These are phyloP conservation scores for Paragyromitra xinjiangensis DNA, from an alignment of 495 filamentous ascomycete genomes.

Conservation along the genomic window DNA sequence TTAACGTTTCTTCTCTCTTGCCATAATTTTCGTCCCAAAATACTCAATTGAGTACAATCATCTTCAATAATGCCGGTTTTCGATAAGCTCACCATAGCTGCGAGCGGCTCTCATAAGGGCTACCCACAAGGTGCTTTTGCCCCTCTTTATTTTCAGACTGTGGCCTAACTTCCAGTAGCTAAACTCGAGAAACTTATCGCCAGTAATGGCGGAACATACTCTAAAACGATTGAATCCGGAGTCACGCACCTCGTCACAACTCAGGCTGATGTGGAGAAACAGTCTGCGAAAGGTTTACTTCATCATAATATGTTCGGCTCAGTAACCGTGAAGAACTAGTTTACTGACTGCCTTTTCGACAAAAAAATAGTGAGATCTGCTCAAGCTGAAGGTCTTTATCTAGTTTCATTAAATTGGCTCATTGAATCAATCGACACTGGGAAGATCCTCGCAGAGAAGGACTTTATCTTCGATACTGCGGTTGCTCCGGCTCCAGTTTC, in stretches of 20 bases:
- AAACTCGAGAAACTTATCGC: constrained; percentile 62
- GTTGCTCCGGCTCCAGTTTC: constrained; percentile 1
- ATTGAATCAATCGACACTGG: constrained; percentile 62
- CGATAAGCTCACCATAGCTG: constrained; percentile 62
- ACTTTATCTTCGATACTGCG: constrained; percentile 58
- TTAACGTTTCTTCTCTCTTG: too few relatives aligned
- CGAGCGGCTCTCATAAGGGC: constrained; percentile 69
- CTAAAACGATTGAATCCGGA: constrained; percentile 60
- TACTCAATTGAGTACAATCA: too few relatives aligned
- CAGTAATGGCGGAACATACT: constrained; percentile 64
- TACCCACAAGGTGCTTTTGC: constrained; percentile 63
- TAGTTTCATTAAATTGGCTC: constrained; percentile 73
- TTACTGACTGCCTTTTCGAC: constrained; percentile 15
- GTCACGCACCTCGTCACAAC: constrained; percentile 72
- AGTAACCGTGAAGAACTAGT: background rate
- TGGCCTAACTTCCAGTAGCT: constrained; percentile 16
- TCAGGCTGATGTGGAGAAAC: constrained; percentile 65
- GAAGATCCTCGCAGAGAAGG: constrained; percentile 61
- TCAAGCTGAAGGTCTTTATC: constrained; percentile 64
- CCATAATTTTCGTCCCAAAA: too few relatives aligned
- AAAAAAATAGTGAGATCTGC: constrained; percentile 60
- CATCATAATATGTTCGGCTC: background rate
- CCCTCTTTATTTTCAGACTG: background rate
- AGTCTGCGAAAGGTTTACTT: constrained; percentile 53
- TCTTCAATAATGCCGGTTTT: background rate